Conservation (phyloP, 371 early-diverging fungal species). For the Haplosporangium sp. region DNA sequence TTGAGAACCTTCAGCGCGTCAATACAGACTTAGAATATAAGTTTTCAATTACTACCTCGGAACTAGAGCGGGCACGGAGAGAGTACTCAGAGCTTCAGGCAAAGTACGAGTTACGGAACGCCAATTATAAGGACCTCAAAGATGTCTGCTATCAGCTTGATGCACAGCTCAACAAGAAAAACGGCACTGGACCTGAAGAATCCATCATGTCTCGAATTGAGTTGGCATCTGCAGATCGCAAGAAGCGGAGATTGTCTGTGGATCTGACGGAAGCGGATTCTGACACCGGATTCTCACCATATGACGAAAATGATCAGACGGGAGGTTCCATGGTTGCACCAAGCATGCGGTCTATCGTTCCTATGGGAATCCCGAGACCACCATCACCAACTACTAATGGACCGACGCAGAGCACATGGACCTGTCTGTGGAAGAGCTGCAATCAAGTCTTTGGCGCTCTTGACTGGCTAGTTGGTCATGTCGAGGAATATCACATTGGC, state of each 20-base stretch:
- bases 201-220: constrained; percentile 23
- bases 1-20: constrained; percentile 29
- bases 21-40: constrained; percentile 42
- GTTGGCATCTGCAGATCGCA: constrained; percentile 20
- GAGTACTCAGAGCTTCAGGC: constrained; percentile 33
- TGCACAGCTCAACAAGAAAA: constrained; percentile 32
- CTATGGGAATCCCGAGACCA: constrained; percentile 7
- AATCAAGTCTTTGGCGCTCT: constrained; percentile 35
- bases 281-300: constrained; percentile 21
- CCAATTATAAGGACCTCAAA: constrained; percentile 30
- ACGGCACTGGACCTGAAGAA: constrained; percentile 17
- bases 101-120: constrained; percentile 30
- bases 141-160: constrained; percentile 37
- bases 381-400: constrained; percentile 9
- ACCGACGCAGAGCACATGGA: constrained; percentile 36
- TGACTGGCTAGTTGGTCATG: constrained; percentile 38
- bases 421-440: constrained; percentile 40
- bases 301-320: constrained; percentile 21
- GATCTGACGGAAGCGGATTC: constrained; percentile 26
- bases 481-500: constrained; percentile 33
- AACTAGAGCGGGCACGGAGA: constrained; percentile 32
- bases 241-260: constrained; percentile 30
- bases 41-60: constrained; percentile 35
- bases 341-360: constrained; percentile 8
- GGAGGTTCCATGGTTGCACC: constrained; percentile 6